Evolutionary conservation across 163 green algal species (phyloP), one percentile per base, ranked within the genome.

Genomic region (Volvox carteri): DNA sequence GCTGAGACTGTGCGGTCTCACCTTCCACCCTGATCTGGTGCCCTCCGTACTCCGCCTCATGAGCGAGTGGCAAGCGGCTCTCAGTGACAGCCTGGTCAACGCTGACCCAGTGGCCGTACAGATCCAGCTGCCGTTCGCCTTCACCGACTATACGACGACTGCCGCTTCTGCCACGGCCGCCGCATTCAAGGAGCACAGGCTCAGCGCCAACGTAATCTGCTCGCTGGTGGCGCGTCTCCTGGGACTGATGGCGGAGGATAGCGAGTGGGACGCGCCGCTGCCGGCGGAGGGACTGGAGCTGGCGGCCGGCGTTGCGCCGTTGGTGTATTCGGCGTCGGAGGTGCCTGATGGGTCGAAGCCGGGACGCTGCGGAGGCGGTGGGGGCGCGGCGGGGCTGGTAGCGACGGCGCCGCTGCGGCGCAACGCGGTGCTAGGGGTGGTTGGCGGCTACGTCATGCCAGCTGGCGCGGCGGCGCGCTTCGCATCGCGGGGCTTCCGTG

Each of bases 1-100:
- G 81, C 35, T 88, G 81, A 65, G 81, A 14, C 46, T 88, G 48
- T 88, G 81, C 81, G 81, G 81, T 21, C 81, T 88, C 23, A 88
- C 81, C 25, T 88, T 88, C 67, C 67, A 80, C 35, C 81, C 81
- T 1, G 33, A 42, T 35, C 65, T 88, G 4, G 81, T 46, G 12
- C 81, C 81, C 1, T 65, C 48, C 0, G 46, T 86, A 4, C 79
- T 25, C 1, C 9, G 14, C 14, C 18, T 19, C 42, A 78, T 88
- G 81, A 9, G 16, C 0, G 8, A 74, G 0, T 88, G 81, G 81
- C 9, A 54, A n/a, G n/a, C 42, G 58, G 60, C 42, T 14, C 42
- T 78, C 28, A 42, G 60, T 5, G 79, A 60, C 37, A 25, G 60
- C 42, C 60, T 86, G 1, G 42, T 42, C 33, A 35, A 76, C 39